A percentile compares a stretch with the other conserved stretches of the same genome.
Evolutionary conservation across 768 basidiomycete genomes (phyloP).

Genomic region (Kwoniella botswanensis): DNA sequence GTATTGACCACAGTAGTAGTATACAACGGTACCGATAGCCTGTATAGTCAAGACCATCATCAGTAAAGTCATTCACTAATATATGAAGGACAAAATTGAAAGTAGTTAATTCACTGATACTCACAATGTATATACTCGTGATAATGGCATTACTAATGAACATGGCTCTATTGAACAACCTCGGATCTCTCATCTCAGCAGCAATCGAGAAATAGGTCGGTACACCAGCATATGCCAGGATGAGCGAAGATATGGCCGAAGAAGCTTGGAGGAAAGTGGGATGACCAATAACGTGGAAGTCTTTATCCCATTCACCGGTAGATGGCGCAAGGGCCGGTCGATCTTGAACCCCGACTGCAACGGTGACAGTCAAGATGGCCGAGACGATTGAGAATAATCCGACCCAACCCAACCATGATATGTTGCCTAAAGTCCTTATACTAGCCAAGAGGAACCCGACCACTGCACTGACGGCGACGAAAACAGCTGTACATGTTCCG

Average conservation of each 20-base stretch:
- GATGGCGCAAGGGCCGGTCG: conserved; percentile 41
- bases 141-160: conserved; percentile 47
- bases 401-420: conserved; percentile 55
- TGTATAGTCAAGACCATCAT: not conserved
- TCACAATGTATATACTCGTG: conserved; percentile 42
- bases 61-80: too few relatives aligned
- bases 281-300: conserved; percentile 18
- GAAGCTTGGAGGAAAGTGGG: conserved; percentile 48
- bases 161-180: conserved; percentile 54
- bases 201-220: conserved; percentile 44
- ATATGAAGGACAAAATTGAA: too few relatives aligned
- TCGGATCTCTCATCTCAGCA: conserved; percentile 58
- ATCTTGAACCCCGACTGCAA: conserved; percentile 44
- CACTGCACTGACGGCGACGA: conserved; percentile 53
- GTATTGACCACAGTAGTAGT: conserved; percentile 50
- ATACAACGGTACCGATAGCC: conserved; percentile 47
- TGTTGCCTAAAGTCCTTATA: conserved; percentile 52
- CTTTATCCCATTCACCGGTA: conserved; percentile 25
- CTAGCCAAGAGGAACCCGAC: conserved; percentile 41
- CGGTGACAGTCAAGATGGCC: conserved; percentile 40
- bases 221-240: conserved; percentile 54
- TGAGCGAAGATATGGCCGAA: conserved; percentile 53
- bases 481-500: conserved; percentile 58
- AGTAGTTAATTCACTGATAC: not conserved
- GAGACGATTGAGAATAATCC: conserved; percentile 42